Base-by-base conservation (phyloP, 2,329 filamentous ascomycete species). In the Dactylellina cionopaga region DNA sequence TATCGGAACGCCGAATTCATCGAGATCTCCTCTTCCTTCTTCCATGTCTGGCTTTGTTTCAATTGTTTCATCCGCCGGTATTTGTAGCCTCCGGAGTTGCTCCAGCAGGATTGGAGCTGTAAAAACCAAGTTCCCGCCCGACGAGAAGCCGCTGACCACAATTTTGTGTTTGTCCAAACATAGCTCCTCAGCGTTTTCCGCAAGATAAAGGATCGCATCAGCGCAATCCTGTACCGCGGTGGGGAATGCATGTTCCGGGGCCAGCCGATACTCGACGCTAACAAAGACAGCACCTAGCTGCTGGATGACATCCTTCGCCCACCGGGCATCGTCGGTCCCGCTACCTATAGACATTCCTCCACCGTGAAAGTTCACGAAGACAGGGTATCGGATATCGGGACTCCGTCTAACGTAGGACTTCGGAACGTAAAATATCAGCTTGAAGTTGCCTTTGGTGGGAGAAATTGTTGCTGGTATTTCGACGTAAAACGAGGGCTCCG, bases 291-390 rank as follows among this genome's bases (percentile, higher is more conserved):
- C 86, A 52, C 85, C 83, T 82, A 19, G 85, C 80, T 9, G 83
- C 80, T 27, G 84, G 37, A 85, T 80, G 2, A 88, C 83, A 39
- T 83, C 81, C 1, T 84, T 82, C 4, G 85, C 86, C 82, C 87
- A 89, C 39, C 87, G 83, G 9, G 86, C 84, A 76, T 90, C 88
- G 77, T 90, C 86, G 3, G 85, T 88, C 3, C 84, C 86, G 49
- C 83, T 83, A 7, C 88, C 88, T 31, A 89, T 80, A 4, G 87
- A 86, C 80, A 89, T 90, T 5, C 88, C 88, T 17, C 88, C 88
- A 22, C 88, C 88, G 76, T 90, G 88, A 76, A 88, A 88, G 78
- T 89, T 88, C 74, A 90, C 83, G 17, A 90, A 82, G 11, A 85
- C 85, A 0, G 87, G 83, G 69, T 82, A 83, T 24, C 59, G 59